phyloP scores from a whole-genome alignment of 2,329 filamentous ascomycete species.

The Verticillium klebahnii region DNA sequence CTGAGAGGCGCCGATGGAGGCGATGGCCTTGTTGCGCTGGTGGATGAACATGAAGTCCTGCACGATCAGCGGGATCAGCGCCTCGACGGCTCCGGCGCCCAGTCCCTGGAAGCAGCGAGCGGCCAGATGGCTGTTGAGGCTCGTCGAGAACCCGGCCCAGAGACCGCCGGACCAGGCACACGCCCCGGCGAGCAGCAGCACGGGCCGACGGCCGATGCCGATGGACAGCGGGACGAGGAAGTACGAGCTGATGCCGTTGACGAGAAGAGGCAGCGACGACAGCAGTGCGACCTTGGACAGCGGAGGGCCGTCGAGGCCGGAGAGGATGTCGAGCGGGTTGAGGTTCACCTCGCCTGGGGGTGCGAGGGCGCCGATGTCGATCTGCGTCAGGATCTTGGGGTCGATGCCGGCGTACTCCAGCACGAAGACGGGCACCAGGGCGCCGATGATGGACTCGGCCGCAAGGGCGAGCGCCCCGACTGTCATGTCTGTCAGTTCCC shows the following conservation, averaged over 20 bases:
- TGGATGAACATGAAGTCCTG: constrained; percentile 35
- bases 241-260: constrained; percentile 28
- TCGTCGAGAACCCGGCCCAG: constrained; percentile 27
- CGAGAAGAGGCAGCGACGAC: constrained; percentile 27
- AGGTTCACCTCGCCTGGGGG: constrained; percentile 13
- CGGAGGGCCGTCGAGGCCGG: constrained; percentile 20
- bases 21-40: constrained; percentile 28
- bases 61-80: constrained; percentile 30
- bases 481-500: not conserved
- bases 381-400: constrained; percentile 20
- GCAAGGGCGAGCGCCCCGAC: constrained; percentile 12
- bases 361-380: constrained; percentile 14
- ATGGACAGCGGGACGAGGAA: constrained; percentile 33
- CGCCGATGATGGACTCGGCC: constrained; percentile 20
- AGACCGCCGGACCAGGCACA: constrained; percentile 29
- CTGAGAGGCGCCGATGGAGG: constrained; percentile 21
- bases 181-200: constrained; percentile 25
- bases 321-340: constrained; percentile 23
- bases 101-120: constrained; percentile 28
- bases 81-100: constrained; percentile 29
- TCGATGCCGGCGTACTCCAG: constrained; percentile 28
- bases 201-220: constrained; percentile 28
- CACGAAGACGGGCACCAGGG: constrained; percentile 26
- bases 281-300: constrained; percentile 24
- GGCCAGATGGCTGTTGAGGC: constrained; percentile 23